These are phyloP conservation scores for Eleusine indica DNA, from an alignment of 176 grass and related monocot genomes.

Conservation along the genomic window DNA sequence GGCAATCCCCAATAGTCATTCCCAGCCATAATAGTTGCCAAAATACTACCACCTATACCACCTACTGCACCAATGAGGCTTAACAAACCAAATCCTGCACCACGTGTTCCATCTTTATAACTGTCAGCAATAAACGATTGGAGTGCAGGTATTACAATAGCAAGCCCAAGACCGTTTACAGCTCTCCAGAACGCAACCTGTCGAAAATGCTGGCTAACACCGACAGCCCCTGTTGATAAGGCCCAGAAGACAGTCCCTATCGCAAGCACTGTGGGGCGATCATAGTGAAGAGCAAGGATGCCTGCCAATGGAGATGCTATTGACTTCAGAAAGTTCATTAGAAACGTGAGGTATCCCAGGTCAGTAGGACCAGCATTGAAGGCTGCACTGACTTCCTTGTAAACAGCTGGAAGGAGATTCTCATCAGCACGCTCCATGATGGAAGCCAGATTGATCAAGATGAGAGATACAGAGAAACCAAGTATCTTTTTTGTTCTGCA, in stretches of 20 bases:
- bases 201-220: slow-evolving; percentile 71
- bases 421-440: slow-evolving; percentile 95
- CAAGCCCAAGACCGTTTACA: slow-evolving; percentile 86
- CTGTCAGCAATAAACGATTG: slow-evolving; percentile 98
- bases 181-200: slow-evolving; percentile 93
- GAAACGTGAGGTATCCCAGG: slow-evolving; percentile 93
- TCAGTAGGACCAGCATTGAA: slow-evolving; percentile 92
- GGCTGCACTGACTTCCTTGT: slow-evolving; percentile 96
- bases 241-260: slow-evolving; percentile 87
- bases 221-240: slow-evolving; percentile 85
- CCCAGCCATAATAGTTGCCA: slow-evolving; percentile 90
- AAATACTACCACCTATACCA: slow-evolving; percentile 81
- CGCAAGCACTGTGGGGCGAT: slow-evolving; percentile 73
- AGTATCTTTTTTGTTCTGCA: slow-evolving; percentile 82
- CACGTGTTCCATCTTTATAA: slow-evolving; percentile 76
- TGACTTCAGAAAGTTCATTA: slow-evolving; percentile 95
- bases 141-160: slow-evolving; percentile 91
- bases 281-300: slow-evolving; percentile 85
- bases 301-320: slow-evolving; percentile 87
- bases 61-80: slow-evolving; percentile 79
- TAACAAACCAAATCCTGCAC: slow-evolving; percentile 84
- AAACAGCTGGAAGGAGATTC: slow-evolving; percentile 93
- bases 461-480: slow-evolving; percentile 90
- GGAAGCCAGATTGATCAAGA: slow-evolving; percentile 91
- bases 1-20: slow-evolving; percentile 71